phyloP scores from a whole-genome alignment of 2,329 filamentous ascomycete species.

The Fusarium sp. region DNA sequence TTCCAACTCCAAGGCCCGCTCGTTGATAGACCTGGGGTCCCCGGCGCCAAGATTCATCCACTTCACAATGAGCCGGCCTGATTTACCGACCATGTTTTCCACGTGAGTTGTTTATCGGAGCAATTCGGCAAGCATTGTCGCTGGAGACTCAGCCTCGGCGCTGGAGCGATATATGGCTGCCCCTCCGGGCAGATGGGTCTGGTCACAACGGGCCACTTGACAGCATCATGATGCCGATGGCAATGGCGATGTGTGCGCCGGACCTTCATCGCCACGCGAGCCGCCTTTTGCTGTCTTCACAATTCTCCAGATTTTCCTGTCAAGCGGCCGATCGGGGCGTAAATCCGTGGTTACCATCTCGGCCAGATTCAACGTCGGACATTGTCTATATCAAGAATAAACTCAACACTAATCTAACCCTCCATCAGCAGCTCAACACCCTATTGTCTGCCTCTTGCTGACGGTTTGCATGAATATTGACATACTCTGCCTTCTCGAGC shows the following conservation, averaged over 20 bases:
- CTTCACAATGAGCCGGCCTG: constrained; percentile 25
- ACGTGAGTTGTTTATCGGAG: constrained; percentile 31
- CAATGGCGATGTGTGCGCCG: constrained; percentile 3
- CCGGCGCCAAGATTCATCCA: constrained; percentile 29
- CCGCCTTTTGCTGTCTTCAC: neutral
- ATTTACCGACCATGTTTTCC: constrained; percentile 22
- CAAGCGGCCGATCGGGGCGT: constrained; percentile 28
- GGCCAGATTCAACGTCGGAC: constrained; percentile 24
- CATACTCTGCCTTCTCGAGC: neutral
- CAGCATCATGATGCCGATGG: constrained; percentile 16
- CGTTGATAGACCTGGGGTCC: constrained; percentile 10
- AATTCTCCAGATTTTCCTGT: constrained; percentile 8
- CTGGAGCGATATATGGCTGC: constrained; percentile 3
- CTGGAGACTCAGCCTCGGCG: constrained; percentile 20
- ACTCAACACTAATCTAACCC: constrained; percentile 21
- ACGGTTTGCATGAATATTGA: constrained; percentile 29
- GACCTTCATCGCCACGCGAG: constrained; percentile 20
- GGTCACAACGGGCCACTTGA: constrained; percentile 9
- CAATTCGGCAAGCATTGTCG: constrained; percentile 19
- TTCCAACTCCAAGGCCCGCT: constrained; percentile 3
- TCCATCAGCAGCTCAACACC: constrained; percentile 32
- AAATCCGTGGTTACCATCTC: constrained; percentile 28
- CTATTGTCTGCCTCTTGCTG: constrained; percentile 22
- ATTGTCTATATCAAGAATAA: constrained; percentile 33
- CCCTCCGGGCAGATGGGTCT: constrained; percentile 26